These are phyloP conservation scores for Penicillium fimorum DNA, from an alignment of 495 filamentous ascomycete species.

Conservation along the genomic window DNA sequence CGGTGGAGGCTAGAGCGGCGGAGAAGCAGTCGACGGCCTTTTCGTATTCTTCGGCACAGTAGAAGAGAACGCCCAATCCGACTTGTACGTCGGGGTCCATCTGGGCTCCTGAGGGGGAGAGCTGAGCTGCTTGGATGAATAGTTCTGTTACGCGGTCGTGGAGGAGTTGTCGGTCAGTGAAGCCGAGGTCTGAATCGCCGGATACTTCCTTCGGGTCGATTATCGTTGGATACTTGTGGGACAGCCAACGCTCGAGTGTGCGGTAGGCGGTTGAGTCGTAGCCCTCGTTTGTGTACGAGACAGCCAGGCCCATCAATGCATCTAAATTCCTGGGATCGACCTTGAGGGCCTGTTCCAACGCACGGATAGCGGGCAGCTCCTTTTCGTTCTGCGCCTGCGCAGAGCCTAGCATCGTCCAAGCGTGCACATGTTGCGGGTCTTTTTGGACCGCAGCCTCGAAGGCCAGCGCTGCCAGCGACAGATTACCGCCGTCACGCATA, in stretches of 20 bases:
- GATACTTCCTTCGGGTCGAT: slow-evolving; percentile 66
- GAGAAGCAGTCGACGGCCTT: slow-evolving; percentile 99
- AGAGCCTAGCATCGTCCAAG: slow-evolving; percentile 87
- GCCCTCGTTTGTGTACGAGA: slow-evolving; percentile 99
- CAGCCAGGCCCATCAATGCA: slow-evolving; percentile 91
- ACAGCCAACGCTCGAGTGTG: slow-evolving; percentile 94
- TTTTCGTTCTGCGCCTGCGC: slow-evolving; percentile 98
- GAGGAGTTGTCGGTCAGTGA: slow-evolving; percentile 85
- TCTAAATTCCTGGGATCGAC: slow-evolving; percentile 81
- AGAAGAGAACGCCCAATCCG: slow-evolving; percentile 94
- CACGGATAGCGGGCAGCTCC: slow-evolving; percentile 96
- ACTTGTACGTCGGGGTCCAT: slow-evolving; percentile 99
- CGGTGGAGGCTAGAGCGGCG: slow-evolving; percentile 77
- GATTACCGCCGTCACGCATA: slow-evolving; percentile 86
- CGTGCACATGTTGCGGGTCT: slow-evolving; percentile 80
- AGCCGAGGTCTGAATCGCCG: slow-evolving; percentile 72
- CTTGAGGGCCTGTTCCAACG: slow-evolving; percentile 86
- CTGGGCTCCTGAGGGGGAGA: slow-evolving; percentile 79
- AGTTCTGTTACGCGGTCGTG: slow-evolving; percentile 86
- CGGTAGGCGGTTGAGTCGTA: slow-evolving; percentile 97
- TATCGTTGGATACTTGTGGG: slow-evolving; percentile 83
- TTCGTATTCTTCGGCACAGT: slow-evolving; percentile 94
- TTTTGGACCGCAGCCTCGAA: slow-evolving; percentile 95
- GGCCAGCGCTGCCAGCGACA: slow-evolving; percentile 91
- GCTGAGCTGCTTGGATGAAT: slow-evolving; percentile 88